Conservation (phyloP, 2,329 filamentous ascomycete genomes). For the Calonectria multiphialidica region DNA sequence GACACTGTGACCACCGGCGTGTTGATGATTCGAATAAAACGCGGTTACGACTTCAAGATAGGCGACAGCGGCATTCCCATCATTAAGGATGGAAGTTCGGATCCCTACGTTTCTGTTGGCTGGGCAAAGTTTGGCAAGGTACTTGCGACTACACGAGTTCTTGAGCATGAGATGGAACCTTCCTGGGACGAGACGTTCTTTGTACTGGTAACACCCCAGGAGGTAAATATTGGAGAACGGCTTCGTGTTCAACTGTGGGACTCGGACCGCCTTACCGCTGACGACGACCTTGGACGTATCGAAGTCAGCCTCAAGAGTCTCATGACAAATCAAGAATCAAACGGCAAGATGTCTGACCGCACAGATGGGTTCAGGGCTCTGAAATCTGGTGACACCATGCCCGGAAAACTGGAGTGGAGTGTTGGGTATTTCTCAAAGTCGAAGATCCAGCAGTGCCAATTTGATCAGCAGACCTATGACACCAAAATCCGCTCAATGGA, state of each 20-base stretch:
- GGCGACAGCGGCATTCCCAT: conserved; percentile 74
- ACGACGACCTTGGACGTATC: conserved; percentile 81
- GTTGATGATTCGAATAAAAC: conserved; percentile 74
- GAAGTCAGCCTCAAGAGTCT: conserved; percentile 75
- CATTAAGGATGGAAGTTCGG: conserved; percentile 70
- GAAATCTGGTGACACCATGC: conserved; percentile 75
- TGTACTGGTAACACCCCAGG: conserved; percentile 77
- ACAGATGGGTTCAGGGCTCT: conserved; percentile 75
- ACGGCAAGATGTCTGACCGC: conserved; percentile 72
- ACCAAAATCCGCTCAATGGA: conserved; percentile 67
- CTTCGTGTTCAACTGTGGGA: conserved; percentile 81
- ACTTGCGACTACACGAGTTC: conserved; percentile 71
- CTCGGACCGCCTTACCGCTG: conserved; percentile 77
- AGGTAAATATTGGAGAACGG: conserved; percentile 78
- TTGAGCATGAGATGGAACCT: conserved; percentile 75
- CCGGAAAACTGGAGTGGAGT: conserved; percentile 76
- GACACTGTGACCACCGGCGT: conserved; percentile 75
- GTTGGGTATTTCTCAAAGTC: conserved; percentile 80
- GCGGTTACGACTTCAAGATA: conserved; percentile 78
- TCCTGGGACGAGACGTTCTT: conserved; percentile 78
- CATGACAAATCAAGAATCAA: conserved; percentile 70
- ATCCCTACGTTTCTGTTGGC: conserved; percentile 78
- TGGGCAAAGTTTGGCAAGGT: conserved; percentile 84
- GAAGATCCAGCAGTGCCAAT: conserved; percentile 71
- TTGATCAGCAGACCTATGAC: conserved; percentile 71